Evolutionary conservation across 768 basidiomycete genomes (phyloP).

Genomic region (Amanita brunnescens): DNA sequence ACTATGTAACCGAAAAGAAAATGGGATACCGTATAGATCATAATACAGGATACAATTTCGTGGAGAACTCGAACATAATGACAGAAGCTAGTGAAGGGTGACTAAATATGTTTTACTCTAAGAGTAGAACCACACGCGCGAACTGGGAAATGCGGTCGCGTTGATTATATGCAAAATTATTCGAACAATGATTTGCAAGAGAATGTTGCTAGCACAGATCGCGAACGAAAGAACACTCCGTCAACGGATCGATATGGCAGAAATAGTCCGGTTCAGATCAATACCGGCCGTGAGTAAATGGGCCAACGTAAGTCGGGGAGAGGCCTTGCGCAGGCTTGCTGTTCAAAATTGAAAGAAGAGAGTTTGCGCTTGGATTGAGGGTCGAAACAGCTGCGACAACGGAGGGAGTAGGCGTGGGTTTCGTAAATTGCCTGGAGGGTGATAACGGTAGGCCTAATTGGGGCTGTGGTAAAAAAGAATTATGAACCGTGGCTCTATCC

Average conservation of each 20-base stretch:
- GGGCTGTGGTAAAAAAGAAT: neutral
- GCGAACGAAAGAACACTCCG: neutral
- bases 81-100: neutral
- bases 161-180: constrained; percentile 2
- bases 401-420: neutral
- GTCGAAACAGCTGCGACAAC: neutral
- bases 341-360: constrained; percentile 10
- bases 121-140: neutral
- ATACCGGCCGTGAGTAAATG: neutral
- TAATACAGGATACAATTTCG: constrained; percentile 8
- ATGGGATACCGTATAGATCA: neutral
- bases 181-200: constrained; percentile 1
- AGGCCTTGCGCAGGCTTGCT: neutral
- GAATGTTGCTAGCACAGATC: neutral
- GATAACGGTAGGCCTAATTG: neutral
- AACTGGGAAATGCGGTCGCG: neutral
- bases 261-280: neutral
- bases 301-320: neutral
- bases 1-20: neutral
- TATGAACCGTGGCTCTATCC: neutral
- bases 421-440: neutral
- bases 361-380: constrained; percentile 6
- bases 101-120: constrained; percentile 6
- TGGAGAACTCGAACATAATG: neutral
- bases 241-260: neutral